Conservation (phyloP, 2,329 filamentous ascomycete genomes). For the Calonectria hongkongensis region DNA sequence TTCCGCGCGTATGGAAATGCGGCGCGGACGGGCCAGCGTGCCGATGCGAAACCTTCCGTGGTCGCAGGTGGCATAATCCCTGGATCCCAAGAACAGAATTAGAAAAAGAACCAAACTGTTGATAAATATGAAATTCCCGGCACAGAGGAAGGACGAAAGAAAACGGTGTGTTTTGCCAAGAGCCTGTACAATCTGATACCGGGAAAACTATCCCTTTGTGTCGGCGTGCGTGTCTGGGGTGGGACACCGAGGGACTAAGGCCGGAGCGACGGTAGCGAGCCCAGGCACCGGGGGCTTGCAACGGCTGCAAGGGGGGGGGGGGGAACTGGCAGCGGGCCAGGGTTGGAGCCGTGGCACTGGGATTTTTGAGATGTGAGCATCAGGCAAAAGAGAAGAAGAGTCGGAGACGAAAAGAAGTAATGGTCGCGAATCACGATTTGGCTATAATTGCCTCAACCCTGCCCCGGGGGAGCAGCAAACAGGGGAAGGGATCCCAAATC, state of each 20-base stretch:
- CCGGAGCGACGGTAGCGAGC: not conserved
- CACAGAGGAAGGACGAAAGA: not conserved
- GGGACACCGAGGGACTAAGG: not conserved
- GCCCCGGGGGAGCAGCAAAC: not conserved
- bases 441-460: slow-evolving; percentile 25
- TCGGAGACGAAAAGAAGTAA: slow-evolving; percentile 2
- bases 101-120: not conserved
- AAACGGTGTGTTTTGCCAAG: not conserved
- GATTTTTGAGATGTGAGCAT: not conserved
- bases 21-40: not conserved
- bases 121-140: not conserved
- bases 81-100: not conserved
- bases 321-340: not conserved
- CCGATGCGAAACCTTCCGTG: slow-evolving; percentile 8
- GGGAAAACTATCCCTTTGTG: not conserved
- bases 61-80: slow-evolving; percentile 1
- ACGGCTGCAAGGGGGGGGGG: slow-evolving; percentile 21
- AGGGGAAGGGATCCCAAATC: too few species aligned
- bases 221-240: not conserved
- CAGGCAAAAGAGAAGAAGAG: not conserved
- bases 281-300: not conserved
- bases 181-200: not conserved
- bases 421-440: slow-evolving; percentile 1
- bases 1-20: not conserved
- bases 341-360: slow-evolving; percentile 17